phyloP scores from a whole-genome alignment of 306 rosid species.

The Arachis hypogaea region DNA sequence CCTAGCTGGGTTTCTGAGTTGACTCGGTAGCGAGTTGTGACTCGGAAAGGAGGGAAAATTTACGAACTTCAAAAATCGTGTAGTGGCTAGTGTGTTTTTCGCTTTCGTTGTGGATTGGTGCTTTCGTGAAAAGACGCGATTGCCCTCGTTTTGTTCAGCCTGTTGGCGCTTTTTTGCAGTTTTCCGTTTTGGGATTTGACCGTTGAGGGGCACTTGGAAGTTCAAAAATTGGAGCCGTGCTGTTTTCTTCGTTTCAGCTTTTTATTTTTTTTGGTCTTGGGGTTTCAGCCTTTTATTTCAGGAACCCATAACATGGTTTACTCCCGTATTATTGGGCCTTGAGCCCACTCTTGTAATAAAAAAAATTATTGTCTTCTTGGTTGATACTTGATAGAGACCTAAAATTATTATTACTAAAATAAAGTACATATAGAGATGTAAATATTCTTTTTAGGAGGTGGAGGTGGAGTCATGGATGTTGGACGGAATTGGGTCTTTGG shows the following conservation, averaged over 20 bases:
- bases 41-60: conserved; percentile 38
- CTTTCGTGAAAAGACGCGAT: background rate
- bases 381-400: too few relatives aligned
- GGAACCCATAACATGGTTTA: too few relatives aligned
- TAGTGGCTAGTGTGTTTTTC: background rate
- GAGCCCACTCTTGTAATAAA: too few relatives aligned
- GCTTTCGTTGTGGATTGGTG: background rate
- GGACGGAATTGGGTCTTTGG: too few relatives aligned
- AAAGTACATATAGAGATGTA: too few relatives aligned
- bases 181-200: conserved; percentile 10
- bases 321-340: too few relatives aligned
- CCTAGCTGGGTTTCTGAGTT: conserved; percentile 22
- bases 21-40: background rate
- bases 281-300: too few relatives aligned
- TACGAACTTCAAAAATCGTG: conserved; percentile 13
- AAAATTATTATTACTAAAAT: too few relatives aligned
- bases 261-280: background rate
- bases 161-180: background rate
- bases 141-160: background rate
- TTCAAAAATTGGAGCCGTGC: too few relatives aligned
- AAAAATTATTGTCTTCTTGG: too few relatives aligned
- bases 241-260: background rate
- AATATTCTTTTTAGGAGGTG: too few relatives aligned
- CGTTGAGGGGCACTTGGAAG: conserved; percentile 3
- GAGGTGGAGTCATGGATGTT: too few relatives aligned